These are phyloP conservation scores for Bretschneidera sinensis DNA, from an alignment of 345 rosid genomes.

Conservation along the genomic window DNA sequence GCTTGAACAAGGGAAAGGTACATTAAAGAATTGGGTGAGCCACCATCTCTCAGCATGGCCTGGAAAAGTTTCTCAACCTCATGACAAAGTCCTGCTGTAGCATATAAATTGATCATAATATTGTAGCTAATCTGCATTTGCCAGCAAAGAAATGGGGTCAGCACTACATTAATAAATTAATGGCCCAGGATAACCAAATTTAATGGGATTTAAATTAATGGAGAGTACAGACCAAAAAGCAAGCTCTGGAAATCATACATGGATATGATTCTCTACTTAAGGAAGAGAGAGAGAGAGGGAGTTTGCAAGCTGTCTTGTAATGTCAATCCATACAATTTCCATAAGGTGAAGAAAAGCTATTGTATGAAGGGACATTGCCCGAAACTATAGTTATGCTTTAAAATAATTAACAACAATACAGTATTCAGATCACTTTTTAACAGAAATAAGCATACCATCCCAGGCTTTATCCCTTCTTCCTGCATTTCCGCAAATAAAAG, in stretches of 20 bases:
- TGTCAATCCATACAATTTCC: not conserved
- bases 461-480: slow-evolving; percentile 73
- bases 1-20: slow-evolving; percentile 57
- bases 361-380: no score
- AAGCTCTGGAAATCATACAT: not conserved
- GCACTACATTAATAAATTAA: slow-evolving; percentile 5
- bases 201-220: no score
- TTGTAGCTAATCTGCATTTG: slow-evolving; percentile 69
- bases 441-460: slow-evolving; percentile 40
- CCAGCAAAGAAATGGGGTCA: slow-evolving; percentile 9
- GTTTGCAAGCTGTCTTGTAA: no score
- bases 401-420: not conserved
- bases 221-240: not conserved
- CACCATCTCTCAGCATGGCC: slow-evolving; percentile 56
- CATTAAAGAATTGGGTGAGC: slow-evolving; percentile 39
- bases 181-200: not conserved
- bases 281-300: not conserved
- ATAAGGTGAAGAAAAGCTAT: not conserved
- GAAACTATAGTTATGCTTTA: no score
- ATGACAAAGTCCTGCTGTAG: slow-evolving; percentile 32
- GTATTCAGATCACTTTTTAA: not conserved
- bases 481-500: slow-evolving; percentile 54
- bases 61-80: slow-evolving; percentile 51
- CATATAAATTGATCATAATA: slow-evolving; percentile 51
- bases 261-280: not conserved